Conservation (phyloP, 108 stramenopile genomes). For the Pseudonitzschia delicatissima region DNA sequence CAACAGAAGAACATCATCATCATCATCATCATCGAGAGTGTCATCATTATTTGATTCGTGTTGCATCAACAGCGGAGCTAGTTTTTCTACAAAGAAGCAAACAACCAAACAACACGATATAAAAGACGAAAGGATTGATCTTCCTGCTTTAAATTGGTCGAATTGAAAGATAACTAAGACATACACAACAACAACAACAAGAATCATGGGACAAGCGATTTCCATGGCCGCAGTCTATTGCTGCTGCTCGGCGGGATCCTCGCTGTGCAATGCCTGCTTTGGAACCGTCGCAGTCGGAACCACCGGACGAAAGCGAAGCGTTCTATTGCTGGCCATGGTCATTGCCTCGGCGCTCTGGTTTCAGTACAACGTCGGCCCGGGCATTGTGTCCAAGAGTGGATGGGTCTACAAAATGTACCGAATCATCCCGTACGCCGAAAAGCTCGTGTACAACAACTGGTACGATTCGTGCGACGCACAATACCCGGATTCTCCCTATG, state of each 20-base stretch:
- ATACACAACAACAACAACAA: not conserved
- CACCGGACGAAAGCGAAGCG: slow-evolving; percentile 79
- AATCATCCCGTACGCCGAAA: slow-evolving; percentile 53
- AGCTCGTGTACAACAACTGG: slow-evolving; percentile 56
- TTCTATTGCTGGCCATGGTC: slow-evolving; percentile 56
- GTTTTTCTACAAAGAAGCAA: too few species aligned
- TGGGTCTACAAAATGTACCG: slow-evolving; percentile 63
- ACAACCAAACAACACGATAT: not conserved
- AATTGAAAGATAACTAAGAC: not conserved
- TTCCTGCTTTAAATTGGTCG: not conserved
- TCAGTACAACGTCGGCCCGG: slow-evolving; percentile 76
- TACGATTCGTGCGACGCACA: slow-evolving; percentile 60
- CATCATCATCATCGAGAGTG: too few species aligned
- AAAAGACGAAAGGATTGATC: not conserved
- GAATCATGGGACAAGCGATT: slow-evolving; percentile 36
- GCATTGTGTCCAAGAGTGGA: slow-evolving; percentile 40
- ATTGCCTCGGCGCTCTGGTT: slow-evolving; percentile 62
- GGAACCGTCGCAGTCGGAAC: slow-evolving; percentile 54
- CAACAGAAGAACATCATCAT: too few species aligned
- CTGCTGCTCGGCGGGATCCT: slow-evolving; percentile 57
- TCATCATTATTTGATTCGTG: too few species aligned
- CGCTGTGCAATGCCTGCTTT: slow-evolving; percentile 69
- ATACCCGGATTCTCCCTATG: not conserved
- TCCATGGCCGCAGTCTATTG: slow-evolving; percentile 63
- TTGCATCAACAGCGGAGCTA: too few species aligned